Conservation (phyloP, 2,329 filamentous ascomycete species). For the Sarocladiaceae sp. region DNA sequence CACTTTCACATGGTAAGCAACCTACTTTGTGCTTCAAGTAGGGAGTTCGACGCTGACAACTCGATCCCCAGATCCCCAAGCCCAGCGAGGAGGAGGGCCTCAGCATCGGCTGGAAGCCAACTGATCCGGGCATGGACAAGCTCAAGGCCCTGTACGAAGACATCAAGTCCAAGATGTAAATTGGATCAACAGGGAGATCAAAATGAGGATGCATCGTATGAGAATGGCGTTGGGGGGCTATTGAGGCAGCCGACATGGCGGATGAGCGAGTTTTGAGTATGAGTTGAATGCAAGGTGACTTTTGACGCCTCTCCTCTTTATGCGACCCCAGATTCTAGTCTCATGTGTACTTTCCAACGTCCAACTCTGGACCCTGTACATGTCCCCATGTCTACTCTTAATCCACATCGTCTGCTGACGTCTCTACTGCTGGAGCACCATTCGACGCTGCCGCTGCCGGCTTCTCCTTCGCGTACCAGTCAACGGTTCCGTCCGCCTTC, state of each 20-base stretch:
- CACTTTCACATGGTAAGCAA: slow-evolving; percentile 82
- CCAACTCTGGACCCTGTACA: slow-evolving; percentile 8
- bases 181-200: neutral
- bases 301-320: neutral
- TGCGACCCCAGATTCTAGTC: neutral
- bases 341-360: neutral
- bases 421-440: slow-evolving; percentile 21
- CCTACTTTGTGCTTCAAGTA: neutral
- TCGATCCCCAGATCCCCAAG: slow-evolving; percentile 75
- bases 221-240: too few relatives aligned
- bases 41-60: slow-evolving; percentile 10
- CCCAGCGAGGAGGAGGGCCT: slow-evolving; percentile 78
- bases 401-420: slow-evolving; percentile 40
- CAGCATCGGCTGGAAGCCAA: slow-evolving; percentile 70
- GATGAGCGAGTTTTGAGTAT: too few relatives aligned
- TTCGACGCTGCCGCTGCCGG: slow-evolving; percentile 10
- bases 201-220: neutral
- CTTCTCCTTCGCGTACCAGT: slow-evolving; percentile 52
- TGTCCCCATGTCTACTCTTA: slow-evolving; percentile 16
- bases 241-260: too few relatives aligned
- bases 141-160: slow-evolving; percentile 76
- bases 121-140: slow-evolving; percentile 71
- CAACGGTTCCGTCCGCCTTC: slow-evolving; percentile 56
- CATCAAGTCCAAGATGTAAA: slow-evolving; percentile 84
- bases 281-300: too few relatives aligned